Conservation (phyloP, 1,284 basidiomycete genomes). For the Prillingera fragicola region DNA sequence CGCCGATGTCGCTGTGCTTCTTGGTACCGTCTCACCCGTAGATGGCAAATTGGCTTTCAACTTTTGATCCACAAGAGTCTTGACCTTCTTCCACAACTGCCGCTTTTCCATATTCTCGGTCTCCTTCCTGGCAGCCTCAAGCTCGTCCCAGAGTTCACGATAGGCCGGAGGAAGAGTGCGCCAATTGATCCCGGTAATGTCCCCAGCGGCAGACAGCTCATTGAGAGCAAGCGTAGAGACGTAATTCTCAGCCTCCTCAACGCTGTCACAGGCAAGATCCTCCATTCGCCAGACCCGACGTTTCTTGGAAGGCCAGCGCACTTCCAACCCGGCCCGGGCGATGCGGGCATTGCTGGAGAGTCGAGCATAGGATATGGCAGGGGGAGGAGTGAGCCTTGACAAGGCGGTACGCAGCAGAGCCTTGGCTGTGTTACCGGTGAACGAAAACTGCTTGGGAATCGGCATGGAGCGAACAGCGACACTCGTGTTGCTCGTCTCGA, state of each 20-base stretch:
- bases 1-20: neutral
- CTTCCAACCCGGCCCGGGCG: conserved; percentile 62
- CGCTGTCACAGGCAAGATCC: conserved; percentile 72
- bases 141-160: conserved; percentile 88
- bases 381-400: conserved; percentile 59
- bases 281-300: conserved; percentile 75
- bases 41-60: conserved; percentile 10
- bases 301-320: conserved; percentile 64
- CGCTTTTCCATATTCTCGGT: conserved; percentile 64
- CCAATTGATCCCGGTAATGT: conserved; percentile 35
- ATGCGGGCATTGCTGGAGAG: conserved; percentile 65
- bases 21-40: conserved; percentile 5
- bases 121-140: conserved; percentile 62
- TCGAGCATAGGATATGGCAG: conserved; percentile 62
- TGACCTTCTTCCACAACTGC: conserved; percentile 64
- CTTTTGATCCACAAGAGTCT: conserved; percentile 59
- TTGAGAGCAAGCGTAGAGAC: conserved; percentile 81
- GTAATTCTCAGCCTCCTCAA: conserved; percentile 82
- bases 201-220: conserved; percentile 56
- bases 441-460: conserved; percentile 71
- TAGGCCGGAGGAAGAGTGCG: conserved; percentile 71
- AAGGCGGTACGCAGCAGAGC: conserved; percentile 26
- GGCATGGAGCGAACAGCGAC: conserved; percentile 68
- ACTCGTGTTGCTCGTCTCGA: conserved; percentile 50
- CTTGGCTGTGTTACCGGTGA: conserved; percentile 34